A percentile compares a stretch with the other conserved stretches of the same genome.
Conservation (phyloP, 2,329 filamentous ascomycete species). For the Aspergillus novoparasiticus region DNA sequence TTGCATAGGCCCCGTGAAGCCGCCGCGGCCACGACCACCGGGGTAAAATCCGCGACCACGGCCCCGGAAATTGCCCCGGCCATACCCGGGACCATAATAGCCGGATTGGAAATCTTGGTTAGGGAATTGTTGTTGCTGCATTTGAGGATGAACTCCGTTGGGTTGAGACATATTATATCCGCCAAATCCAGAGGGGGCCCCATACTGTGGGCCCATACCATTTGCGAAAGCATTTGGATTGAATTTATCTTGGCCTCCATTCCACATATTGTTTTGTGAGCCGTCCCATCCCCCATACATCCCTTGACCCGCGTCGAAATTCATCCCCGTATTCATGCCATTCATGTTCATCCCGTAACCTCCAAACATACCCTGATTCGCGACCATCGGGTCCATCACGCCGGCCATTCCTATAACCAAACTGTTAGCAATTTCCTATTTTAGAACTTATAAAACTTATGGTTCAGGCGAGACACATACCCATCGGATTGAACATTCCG, state of each 20-base stretch:
- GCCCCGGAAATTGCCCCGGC: constrained; percentile 62
- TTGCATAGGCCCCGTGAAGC: constrained; percentile 41
- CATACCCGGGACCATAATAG: constrained; percentile 72
- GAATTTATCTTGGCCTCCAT: constrained; percentile 86
- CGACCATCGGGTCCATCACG: constrained; percentile 73
- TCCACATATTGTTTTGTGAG: constrained; percentile 73
- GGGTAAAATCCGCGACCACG: constrained; percentile 63
- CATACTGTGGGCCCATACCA: constrained; percentile 82
- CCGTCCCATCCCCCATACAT: constrained; percentile 79
- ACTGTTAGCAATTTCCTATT: constrained; percentile 17
- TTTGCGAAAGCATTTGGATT: constrained; percentile 75
- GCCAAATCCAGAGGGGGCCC: constrained; percentile 73
- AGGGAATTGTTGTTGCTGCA: constrained; percentile 55
- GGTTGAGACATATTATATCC: constrained; percentile 71
- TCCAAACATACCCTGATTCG: constrained; percentile 53
- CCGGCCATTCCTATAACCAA: constrained; percentile 67
- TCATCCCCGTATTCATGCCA: constrained; percentile 78
- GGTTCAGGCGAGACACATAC: constrained; percentile 57
- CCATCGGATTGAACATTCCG: constrained; percentile 71
- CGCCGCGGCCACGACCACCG: constrained; percentile 43
- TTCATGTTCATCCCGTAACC: constrained; percentile 75
- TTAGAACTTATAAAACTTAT: not conserved
- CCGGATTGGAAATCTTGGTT: constrained; percentile 73
- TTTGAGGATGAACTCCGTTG: constrained; percentile 80
- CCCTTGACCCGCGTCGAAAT: constrained; percentile 55